Evolutionary conservation across 2,329 filamentous ascomycete genomes (phyloP).

Genomic region (Aschersonia sp.): DNA sequence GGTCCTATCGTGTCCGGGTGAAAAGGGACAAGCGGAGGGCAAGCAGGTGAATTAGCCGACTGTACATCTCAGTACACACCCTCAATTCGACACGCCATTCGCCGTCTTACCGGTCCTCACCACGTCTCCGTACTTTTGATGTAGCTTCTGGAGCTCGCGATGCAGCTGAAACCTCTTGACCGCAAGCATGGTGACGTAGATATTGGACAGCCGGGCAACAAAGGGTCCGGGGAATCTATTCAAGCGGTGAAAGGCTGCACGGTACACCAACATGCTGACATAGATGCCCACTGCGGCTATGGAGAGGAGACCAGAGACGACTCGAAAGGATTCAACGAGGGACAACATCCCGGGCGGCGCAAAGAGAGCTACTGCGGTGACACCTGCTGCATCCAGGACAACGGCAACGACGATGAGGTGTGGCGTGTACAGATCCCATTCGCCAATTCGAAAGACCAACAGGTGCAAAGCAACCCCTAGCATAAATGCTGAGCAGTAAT

Average conservation of each 20-base stretch:
- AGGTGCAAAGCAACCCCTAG: not conserved
- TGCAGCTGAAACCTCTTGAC: conserved; percentile 10
- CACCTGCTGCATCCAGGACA: not conserved
- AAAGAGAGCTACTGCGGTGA: not conserved
- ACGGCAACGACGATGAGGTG: not conserved
- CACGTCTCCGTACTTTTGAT: conserved; percentile 15
- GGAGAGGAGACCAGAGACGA: not conserved
- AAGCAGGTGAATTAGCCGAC: too few species aligned
- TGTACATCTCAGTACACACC: too few species aligned
- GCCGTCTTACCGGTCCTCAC: conserved; percentile 10
- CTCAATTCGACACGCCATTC: too few species aligned
- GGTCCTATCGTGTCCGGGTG: conserved; percentile 8
- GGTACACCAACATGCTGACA: conserved; percentile 9
- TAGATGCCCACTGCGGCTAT: not conserved
- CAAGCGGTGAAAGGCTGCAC: conserved; percentile 11
- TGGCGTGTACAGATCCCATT: not conserved
- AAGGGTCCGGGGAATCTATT: conserved; percentile 14
- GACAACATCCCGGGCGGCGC: not conserved
- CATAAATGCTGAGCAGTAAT: not conserved
- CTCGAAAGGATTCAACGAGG: not conserved
- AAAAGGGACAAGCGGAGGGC: too few species aligned
- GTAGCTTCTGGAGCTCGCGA: conserved; percentile 12
- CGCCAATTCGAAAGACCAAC: not conserved
- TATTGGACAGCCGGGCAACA: conserved; percentile 11
- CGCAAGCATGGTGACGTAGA: conserved; percentile 9